Evolutionary conservation across 2,329 filamentous ascomycete genomes (phyloP).

Genomic region (Cordyceps tenuipes): DNA sequence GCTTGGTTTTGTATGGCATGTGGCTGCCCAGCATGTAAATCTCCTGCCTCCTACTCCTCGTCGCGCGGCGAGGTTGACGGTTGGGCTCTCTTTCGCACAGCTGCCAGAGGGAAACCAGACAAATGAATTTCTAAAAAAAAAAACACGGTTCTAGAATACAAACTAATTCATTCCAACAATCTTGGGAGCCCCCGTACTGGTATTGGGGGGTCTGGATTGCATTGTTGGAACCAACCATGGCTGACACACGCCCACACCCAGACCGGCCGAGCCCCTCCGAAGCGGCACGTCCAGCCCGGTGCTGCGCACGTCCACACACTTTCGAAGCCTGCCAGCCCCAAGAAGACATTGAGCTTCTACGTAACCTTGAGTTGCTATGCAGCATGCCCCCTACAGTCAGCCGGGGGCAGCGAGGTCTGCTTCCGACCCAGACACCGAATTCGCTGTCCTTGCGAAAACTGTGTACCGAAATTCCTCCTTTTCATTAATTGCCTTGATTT

Average conservation of each 20-base stretch:
- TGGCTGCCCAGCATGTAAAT: no score
- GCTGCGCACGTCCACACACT: background rate
- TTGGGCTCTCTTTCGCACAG: background rate
- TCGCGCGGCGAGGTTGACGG: background rate
- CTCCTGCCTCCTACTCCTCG: background rate
- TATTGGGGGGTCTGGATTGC: background rate
- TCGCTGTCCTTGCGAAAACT: background rate
- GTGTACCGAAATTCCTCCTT: background rate
- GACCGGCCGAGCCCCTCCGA: background rate
- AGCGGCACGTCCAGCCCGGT: background rate
- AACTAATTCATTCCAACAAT: background rate
- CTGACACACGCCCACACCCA: background rate
- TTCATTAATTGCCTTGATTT: background rate
- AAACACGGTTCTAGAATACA: background rate
- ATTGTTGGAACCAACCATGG: background rate
- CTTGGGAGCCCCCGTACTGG: background rate
- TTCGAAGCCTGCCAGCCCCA: background rate
- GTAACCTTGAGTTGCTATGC: background rate
- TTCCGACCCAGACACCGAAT: background rate
- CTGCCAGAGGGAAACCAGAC: background rate
- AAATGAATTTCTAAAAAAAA: background rate
- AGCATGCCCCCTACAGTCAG: background rate
- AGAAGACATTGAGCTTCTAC: background rate
- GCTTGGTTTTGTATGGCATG: no score
- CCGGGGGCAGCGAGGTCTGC: background rate